Percentiles rank a stretch among this genome's conserved stretches.
phyloP scores from a whole-genome alignment of 805 yeast genomes.

The Tetrapisispora taiwanensis region DNA sequence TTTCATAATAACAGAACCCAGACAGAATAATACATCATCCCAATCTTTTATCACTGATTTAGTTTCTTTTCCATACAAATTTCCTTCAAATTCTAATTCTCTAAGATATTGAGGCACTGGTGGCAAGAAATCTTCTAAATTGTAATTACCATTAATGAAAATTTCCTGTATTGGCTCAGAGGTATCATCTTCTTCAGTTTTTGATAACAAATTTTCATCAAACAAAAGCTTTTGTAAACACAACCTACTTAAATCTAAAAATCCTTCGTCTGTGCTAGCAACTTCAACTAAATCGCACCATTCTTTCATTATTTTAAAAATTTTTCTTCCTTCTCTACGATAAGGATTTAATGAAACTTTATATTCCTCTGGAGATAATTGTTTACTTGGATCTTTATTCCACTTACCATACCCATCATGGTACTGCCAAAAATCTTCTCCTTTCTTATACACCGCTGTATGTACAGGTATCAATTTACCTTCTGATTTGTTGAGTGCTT shows the following conservation, averaged over 20 bases:
- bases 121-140: constrained; percentile 19
- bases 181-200: background rate
- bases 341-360: constrained; percentile 90
- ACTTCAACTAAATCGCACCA: constrained; percentile 70
- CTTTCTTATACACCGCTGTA: constrained; percentile 86
- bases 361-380: constrained; percentile 51
- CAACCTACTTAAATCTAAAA: constrained; percentile 67
- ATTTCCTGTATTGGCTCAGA: constrained; percentile 9
- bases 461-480: constrained; percentile 60
- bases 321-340: constrained; percentile 74
- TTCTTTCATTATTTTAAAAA: constrained; percentile 51
- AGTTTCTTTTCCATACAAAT: constrained; percentile 12
- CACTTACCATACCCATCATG: constrained; percentile 32
- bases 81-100: constrained; percentile 14
- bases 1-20: constrained; percentile 54
- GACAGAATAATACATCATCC: constrained; percentile 66
- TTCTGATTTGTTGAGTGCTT: constrained; percentile 72
- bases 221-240: constrained; percentile 36
- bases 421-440: constrained; percentile 77
- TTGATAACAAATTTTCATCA: constrained; percentile 6
- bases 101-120: constrained; percentile 14
- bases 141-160: constrained; percentile 19
- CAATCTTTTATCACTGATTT: constrained; percentile 39
- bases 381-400: constrained; percentile 34
- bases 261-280: constrained; percentile 93